These are phyloP conservation scores for Chlamydomonas sp. DNA, from an alignment of 139 green algal genomes.

Conservation along the genomic window DNA sequence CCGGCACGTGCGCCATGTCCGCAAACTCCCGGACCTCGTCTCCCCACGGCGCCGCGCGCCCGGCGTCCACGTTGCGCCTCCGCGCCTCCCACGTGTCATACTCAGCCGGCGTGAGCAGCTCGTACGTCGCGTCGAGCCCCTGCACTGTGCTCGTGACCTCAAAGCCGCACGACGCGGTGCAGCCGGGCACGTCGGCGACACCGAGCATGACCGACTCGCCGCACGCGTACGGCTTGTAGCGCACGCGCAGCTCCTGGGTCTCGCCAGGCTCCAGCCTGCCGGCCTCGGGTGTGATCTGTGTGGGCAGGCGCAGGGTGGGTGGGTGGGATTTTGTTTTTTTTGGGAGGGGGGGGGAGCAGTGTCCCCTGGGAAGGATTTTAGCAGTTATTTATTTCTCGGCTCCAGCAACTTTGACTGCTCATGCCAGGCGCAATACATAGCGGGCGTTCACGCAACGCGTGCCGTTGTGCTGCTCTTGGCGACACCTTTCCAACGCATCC, in stretches of 20 bases:
- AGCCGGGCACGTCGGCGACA: slow-evolving; percentile 29
- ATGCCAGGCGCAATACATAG: too few relatives aligned
- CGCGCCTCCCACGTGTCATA: too few relatives aligned
- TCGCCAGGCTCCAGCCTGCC: slow-evolving; percentile 25
- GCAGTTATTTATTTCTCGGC: too few relatives aligned
- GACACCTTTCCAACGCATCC: too few relatives aligned
- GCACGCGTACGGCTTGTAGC: slow-evolving; percentile 22
- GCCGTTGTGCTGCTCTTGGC: too few relatives aligned
- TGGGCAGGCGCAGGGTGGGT: too few relatives aligned
- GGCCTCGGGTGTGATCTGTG: slow-evolving; percentile 13
- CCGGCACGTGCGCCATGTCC: slow-evolving; percentile 26
- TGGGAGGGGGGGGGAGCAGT: too few relatives aligned
- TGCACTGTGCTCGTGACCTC: slow-evolving; percentile 10
- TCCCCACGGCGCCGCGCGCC: background rate
- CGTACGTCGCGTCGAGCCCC: slow-evolving; percentile 33
- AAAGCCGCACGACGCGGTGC: slow-evolving; percentile 28
- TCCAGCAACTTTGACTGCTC: too few relatives aligned
- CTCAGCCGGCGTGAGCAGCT: slow-evolving; percentile 29
- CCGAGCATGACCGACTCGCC: slow-evolving; percentile 25
- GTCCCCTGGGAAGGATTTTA: too few relatives aligned
- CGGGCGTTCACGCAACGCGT: too few relatives aligned
- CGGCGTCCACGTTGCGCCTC: too few relatives aligned
- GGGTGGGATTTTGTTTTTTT: too few relatives aligned
- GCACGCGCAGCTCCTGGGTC: slow-evolving; percentile 30
- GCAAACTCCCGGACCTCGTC: slow-evolving; percentile 27